These are phyloP conservation scores for Diaporthe sp. DNA, from an alignment of 2,329 filamentous ascomycete species.

Conservation along the genomic window DNA sequence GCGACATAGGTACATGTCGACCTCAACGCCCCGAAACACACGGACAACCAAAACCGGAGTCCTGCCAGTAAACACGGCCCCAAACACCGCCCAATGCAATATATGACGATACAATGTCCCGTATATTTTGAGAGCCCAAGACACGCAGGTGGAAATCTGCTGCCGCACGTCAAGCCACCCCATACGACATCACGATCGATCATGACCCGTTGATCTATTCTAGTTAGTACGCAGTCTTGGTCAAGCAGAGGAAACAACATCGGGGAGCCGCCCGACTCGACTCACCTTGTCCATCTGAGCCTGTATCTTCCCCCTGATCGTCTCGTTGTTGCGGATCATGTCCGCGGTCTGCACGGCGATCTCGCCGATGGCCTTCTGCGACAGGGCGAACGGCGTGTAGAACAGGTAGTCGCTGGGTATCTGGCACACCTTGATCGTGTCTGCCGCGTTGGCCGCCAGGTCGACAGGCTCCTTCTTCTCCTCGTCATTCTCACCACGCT, in stretches of 20 bases:
- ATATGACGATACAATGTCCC: neutral
- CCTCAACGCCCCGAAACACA: neutral
- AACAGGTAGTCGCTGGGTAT: constrained; percentile 61
- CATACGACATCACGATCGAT: no score
- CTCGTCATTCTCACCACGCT: neutral
- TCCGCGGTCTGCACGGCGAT: constrained; percentile 31
- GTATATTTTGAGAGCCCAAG: neutral
- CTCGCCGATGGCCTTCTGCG: constrained; percentile 46
- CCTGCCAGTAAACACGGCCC: neutral
- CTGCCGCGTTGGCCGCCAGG: constrained; percentile 34
- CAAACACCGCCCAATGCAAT: constrained; percentile 29
- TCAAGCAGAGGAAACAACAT: neutral
- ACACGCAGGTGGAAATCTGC: neutral
- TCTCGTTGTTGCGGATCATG: constrained; percentile 33
- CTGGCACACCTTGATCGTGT: constrained; percentile 48
- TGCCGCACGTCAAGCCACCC: no score
- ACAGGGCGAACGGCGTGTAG: constrained; percentile 60
- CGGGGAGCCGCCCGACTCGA: neutral
- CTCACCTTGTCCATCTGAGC: constrained; percentile 1
- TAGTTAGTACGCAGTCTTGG: neutral
- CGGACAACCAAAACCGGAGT: neutral
- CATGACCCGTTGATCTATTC: neutral
- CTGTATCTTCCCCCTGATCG: constrained; percentile 28
- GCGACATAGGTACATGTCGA: neutral
- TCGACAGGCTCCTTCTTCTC: constrained; percentile 21